A percentile compares a stretch with the other conserved stretches of the same genome.
phyloP scores from a whole-genome alignment of 2,329 filamentous ascomycete genomes.

The Apiospora kogelbergensis region DNA sequence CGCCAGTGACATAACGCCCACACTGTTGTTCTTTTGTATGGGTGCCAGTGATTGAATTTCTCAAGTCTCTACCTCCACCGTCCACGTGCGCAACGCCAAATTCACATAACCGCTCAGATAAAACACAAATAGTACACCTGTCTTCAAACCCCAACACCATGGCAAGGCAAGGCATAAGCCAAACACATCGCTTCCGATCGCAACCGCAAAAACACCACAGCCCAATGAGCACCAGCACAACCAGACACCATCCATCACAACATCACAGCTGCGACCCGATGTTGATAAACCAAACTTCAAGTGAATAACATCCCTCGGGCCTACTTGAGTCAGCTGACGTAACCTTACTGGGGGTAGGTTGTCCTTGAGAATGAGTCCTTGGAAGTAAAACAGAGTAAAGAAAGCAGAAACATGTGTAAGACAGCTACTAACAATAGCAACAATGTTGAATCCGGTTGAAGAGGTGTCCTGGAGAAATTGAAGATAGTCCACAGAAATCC shows the following conservation, averaged over 20 bases:
- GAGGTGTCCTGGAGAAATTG: background rate
- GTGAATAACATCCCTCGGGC: background rate
- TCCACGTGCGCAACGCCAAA: background rate
- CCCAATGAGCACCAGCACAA: background rate
- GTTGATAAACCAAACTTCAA: background rate
- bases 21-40: background rate
- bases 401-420: background rate
- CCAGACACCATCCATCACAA: background rate
- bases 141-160: background rate
- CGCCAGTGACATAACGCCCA: background rate
- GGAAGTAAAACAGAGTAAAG: background rate
- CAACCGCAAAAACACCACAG: background rate
- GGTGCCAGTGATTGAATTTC: background rate
- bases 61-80: background rate
- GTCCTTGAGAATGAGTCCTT: background rate
- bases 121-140: background rate
- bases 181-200: background rate
- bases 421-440: constrained; percentile 8
- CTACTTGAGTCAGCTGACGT: background rate
- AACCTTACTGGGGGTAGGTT: background rate
- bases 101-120: background rate
- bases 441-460: background rate
- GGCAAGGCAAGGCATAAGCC: background rate
- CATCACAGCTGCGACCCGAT: background rate
- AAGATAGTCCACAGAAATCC: background rate